Evolutionary conservation across 139 green algal genomes (phyloP).

Genomic region (Pseudopediastrum boryanum): DNA sequence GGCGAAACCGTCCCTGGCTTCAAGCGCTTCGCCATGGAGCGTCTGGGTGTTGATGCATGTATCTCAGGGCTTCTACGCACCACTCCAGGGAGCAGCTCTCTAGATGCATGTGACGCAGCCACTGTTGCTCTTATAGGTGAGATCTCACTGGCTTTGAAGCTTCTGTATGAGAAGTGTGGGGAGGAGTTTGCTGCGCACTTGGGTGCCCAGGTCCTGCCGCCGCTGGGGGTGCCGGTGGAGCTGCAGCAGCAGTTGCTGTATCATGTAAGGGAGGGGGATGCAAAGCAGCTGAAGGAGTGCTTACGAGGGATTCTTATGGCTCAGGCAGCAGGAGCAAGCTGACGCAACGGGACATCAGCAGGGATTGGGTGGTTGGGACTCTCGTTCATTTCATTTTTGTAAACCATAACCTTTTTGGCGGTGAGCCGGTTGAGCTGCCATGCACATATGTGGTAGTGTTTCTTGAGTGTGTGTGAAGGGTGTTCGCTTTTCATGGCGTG

Average conservation of each 20-base stretch:
- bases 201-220: slow-evolving; percentile 49
- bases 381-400: too few relatives aligned
- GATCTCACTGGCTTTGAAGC: slow-evolving; percentile 59
- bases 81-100: background rate
- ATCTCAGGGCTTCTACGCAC: slow-evolving; percentile 53
- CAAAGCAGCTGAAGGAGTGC: slow-evolving; percentile 64
- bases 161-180: slow-evolving; percentile 50
- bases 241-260: slow-evolving; percentile 61
- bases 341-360: background rate
- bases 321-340: slow-evolving; percentile 5
- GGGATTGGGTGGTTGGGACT: too few relatives aligned
- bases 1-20: slow-evolving; percentile 50
- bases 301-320: slow-evolving; percentile 48
- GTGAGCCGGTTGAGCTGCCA: too few relatives aligned
- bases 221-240: slow-evolving; percentile 43
- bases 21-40: slow-evolving; percentile 57
- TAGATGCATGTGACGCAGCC: slow-evolving; percentile 71
- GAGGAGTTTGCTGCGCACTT: slow-evolving; percentile 63
- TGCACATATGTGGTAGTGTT: too few relatives aligned
- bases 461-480: too few relatives aligned
- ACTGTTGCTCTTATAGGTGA: slow-evolving; percentile 70
- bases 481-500: too few relatives aligned
- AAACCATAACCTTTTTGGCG: too few relatives aligned
- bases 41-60: slow-evolving; percentile 66
- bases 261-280: slow-evolving; percentile 55